Conservation (phyloP, 1,139 yeast species). For the Candida glucosophila region DNA sequence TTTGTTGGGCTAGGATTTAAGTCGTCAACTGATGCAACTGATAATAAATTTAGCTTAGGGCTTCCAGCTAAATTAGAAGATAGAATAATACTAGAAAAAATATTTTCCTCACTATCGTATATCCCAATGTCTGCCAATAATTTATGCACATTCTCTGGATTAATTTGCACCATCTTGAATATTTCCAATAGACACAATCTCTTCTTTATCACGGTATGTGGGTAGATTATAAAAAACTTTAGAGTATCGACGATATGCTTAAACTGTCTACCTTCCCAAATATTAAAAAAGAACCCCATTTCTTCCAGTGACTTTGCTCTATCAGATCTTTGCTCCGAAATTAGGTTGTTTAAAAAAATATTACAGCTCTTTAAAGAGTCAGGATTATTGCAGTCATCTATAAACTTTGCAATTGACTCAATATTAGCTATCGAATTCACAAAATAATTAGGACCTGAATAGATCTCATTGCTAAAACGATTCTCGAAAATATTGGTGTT, state of each 20-base stretch:
- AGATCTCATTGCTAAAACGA: conserved; percentile 20
- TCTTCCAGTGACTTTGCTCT: conserved; percentile 13
- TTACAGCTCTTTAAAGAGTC: conserved; percentile 7
- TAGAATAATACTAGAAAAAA: conserved; percentile 20
- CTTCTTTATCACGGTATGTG: conserved; percentile 18
- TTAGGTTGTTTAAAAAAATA: conserved; percentile 9
- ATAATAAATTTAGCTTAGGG: conserved; percentile 11
- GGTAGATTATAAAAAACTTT: conserved; percentile 25
- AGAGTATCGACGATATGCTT: conserved; percentile 18
- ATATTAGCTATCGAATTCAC: conserved; percentile 15
- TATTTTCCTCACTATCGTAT: conserved; percentile 14
- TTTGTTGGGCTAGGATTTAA: conserved; percentile 10
- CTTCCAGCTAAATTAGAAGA: conserved; percentile 24
- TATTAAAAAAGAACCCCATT: conserved; percentile 16
- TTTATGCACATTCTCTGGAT: conserved; percentile 7
- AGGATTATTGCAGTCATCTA: conserved; percentile 6
- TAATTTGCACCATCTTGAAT: conserved; percentile 6
- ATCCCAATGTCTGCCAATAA: conserved; percentile 17
- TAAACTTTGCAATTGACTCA: conserved; percentile 10
- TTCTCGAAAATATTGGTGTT: conserved; percentile 15
- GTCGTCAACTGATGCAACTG: conserved; percentile 12
- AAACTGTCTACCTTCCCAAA: conserved; percentile 27
- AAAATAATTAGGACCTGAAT: conserved; percentile 14
- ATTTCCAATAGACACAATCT: conserved; percentile 10
- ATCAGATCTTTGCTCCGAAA: conserved; percentile 6